Evolutionary conservation across 2,329 filamentous ascomycete genomes (phyloP).

Genomic region (Camptophora hylomeconis): DNA sequence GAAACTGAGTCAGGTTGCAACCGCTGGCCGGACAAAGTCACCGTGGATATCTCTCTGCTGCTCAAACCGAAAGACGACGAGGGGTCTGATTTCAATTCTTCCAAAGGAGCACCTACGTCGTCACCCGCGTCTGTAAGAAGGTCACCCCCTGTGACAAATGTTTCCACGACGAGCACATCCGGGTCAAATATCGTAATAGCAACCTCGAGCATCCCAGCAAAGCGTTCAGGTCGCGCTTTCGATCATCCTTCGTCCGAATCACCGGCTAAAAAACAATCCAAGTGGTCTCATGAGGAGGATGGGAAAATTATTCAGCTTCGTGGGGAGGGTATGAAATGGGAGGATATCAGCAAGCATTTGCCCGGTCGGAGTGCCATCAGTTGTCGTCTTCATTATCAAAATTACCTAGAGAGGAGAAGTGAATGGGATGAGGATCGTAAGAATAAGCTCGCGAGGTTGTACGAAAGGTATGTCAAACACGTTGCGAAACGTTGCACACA

Average conservation of each 20-base stretch:
- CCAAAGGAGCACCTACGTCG: constrained; percentile 6
- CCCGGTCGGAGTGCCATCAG: constrained; percentile 88
- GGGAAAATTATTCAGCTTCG: constrained; percentile 85
- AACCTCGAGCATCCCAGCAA: constrained; percentile 12
- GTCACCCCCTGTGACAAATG: constrained; percentile 6
- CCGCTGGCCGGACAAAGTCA: too few relatives aligned
- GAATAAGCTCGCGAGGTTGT: constrained; percentile 86
- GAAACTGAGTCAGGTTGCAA: too few relatives aligned
- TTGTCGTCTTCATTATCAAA: constrained; percentile 90
- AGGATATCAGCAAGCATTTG: constrained; percentile 85
- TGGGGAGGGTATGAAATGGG: constrained; percentile 93
- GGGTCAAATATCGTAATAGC: constrained; percentile 3
- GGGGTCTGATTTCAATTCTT: constrained; percentile 8
- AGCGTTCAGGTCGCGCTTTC: constrained; percentile 15
- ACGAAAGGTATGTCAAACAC: constrained; percentile 62
- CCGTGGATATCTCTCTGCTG: constrained; percentile 89
- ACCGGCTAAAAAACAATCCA: constrained; percentile 86
- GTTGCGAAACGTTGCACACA: constrained; percentile 16
- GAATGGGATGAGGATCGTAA: constrained; percentile 98
- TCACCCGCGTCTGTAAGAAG: constrained; percentile 13
- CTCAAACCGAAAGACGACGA: constrained; percentile 46
- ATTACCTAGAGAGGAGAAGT: constrained; percentile 83
- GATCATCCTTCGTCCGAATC: constrained; percentile 34
- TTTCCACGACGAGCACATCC: constrained; percentile 1
- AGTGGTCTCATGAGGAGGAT: constrained; percentile 91